Base-by-base conservation (phyloP, 306 rosid species). In the Sindora glabra region DNA sequence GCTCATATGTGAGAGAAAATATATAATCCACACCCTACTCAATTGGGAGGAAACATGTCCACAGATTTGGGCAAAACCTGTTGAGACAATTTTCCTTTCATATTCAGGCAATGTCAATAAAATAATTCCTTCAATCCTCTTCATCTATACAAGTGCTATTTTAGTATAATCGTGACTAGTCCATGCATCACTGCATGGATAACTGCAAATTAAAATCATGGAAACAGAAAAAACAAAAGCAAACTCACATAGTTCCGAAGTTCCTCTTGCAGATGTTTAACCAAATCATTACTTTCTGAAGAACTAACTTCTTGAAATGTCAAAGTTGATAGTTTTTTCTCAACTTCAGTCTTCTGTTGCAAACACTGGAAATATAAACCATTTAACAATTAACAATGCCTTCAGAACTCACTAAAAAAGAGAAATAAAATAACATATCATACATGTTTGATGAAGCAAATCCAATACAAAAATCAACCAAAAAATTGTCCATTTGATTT, bases 231-330 rank as follows among this genome's bases (percentile, higher is more conserved):
- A 21, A 53, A 41, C 42, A 55, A 63, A 67, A 44, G 47, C 37
- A 66, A 59, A 71, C 98, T 64, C 74, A 92, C 98, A 63, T 71
- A 88, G 77, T 74, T 84, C 34, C 77, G 83, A 64, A 92, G 95
- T 74, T 88, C 95, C 65, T 88, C 88, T 24, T 92, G 98, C 71
- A 92, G 74, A 72, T 86, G 83, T 71, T 88, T 92, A 47, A 88
- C 75, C 76, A 92, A 74, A 62, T 54, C 56, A 72, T 71, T 49
- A 69, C 61, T 56, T 34, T 75, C 82, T 1, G 82, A 42, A 65
- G 78, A 62, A 65, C 67, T 27, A 58, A 59, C 83, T 72, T 88
- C 89, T 64, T 79, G 84, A 68, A 77, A 80, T 3, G 86, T 72
- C 49, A 65, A 76, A 65, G 74, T 79, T 55, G 83, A 72, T 65